A percentile compares a stretch with the other conserved stretches of the same genome.
Evolutionary conservation across 2,329 filamentous ascomycete species (phyloP).

Genomic region (Xylaria sp.): DNA sequence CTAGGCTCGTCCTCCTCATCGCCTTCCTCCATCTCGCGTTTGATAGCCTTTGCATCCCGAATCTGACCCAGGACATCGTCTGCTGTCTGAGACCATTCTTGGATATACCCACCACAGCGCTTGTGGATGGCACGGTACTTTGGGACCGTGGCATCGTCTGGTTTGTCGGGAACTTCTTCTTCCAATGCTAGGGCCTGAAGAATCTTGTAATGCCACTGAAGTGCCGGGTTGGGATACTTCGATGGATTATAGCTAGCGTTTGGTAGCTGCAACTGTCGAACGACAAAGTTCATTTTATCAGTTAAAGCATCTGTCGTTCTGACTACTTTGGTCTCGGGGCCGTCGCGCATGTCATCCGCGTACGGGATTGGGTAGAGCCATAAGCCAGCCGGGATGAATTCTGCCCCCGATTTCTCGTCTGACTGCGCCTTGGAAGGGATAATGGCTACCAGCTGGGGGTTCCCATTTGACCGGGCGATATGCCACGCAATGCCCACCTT

Average conservation of each 20-base stretch:
- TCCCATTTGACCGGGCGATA: slow-evolving; percentile 77
- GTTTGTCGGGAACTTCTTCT: slow-evolving; percentile 79
- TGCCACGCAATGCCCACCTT: slow-evolving; percentile 92
- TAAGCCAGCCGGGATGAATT: slow-evolving; percentile 77
- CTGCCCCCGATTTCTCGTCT: slow-evolving; percentile 66
- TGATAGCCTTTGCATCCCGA: slow-evolving; percentile 47
- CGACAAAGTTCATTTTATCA: slow-evolving; percentile 78
- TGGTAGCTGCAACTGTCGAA: slow-evolving; percentile 87
- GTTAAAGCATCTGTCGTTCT: slow-evolving; percentile 71
- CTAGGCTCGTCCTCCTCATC: slow-evolving; percentile 42
- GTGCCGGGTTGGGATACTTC: slow-evolving; percentile 86
- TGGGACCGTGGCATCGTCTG: slow-evolving; percentile 78
- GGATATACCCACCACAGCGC: slow-evolving; percentile 76
- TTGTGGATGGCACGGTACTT: slow-evolving; percentile 89
- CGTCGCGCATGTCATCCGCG: slow-evolving; percentile 81
- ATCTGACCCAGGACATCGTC: slow-evolving; percentile 54
- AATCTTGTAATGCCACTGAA: slow-evolving; percentile 98
- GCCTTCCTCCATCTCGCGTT: slow-evolving; percentile 55
- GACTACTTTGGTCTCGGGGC: slow-evolving; percentile 58
- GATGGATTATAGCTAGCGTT: slow-evolving; percentile 81
- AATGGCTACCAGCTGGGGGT: slow-evolving; percentile 78
- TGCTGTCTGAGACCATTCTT: slow-evolving; percentile 74
- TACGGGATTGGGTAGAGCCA: slow-evolving; percentile 90
- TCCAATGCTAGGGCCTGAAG: slow-evolving; percentile 89
- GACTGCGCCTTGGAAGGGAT: slow-evolving; percentile 71